Percentiles rank a stretch among this genome's conserved stretches.
phyloP scores from a whole-genome alignment of 2,329 filamentous ascomycete genomes.

The Paraconiothyrium sp. region DNA sequence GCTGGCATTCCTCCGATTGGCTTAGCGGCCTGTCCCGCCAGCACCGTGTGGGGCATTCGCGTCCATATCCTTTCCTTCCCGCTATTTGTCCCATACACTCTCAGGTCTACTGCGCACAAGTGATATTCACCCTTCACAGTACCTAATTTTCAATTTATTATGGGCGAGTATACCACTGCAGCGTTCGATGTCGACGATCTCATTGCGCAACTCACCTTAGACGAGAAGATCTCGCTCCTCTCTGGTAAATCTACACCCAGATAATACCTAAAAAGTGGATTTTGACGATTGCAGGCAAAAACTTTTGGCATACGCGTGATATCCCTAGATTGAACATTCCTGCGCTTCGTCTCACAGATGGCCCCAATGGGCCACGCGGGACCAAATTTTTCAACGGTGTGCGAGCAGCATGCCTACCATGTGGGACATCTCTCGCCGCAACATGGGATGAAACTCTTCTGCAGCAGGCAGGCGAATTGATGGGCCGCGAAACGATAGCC shows the following conservation, averaged over 20 bases:
- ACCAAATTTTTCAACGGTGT: slow-evolving; percentile 67
- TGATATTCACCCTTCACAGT: too few species aligned
- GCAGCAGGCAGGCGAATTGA: slow-evolving; percentile 26
- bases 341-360: slow-evolving; percentile 67
- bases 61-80: too few species aligned
- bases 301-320: slow-evolving; percentile 71
- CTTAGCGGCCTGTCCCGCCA: too few species aligned
- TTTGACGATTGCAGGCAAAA: neutral
- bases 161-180: too few species aligned
- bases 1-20: neutral
- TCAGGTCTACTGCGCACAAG: too few species aligned
- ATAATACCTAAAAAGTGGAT: too few species aligned
- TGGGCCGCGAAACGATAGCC: slow-evolving; percentile 30
- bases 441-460: slow-evolving; percentile 34
- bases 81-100: neutral
- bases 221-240: neutral
- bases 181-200: neutral
- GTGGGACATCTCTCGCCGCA: slow-evolving; percentile 69
- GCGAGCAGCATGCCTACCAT: slow-evolving; percentile 76
- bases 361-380: slow-evolving; percentile 71
- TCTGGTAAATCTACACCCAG: neutral
- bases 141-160: too few species aligned
- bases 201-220: neutral
- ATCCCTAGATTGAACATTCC: slow-evolving; percentile 66
- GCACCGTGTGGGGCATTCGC: too few species aligned